Evolutionary conservation across 805 yeast species (phyloP).

Genomic region (Candida endomychidarum): DNA sequence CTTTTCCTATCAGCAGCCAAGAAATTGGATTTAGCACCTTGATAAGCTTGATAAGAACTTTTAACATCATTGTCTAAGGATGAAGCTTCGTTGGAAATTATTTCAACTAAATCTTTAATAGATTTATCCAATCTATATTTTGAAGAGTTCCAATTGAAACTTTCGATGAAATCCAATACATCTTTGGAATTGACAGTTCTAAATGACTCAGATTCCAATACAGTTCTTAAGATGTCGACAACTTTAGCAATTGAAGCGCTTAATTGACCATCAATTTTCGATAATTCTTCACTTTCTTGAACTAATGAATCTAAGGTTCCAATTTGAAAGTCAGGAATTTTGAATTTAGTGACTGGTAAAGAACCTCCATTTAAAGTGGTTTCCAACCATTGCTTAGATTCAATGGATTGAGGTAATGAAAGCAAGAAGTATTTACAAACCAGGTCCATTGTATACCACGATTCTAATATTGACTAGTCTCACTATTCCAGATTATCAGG

Average conservation of each 20-base stretch:
- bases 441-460: conserved; percentile 25
- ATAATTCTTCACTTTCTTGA: conserved; percentile 84
- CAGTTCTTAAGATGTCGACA: conserved; percentile 63
- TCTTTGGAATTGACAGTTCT: conserved; percentile 43
- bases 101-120: conserved; percentile 67
- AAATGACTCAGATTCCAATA: conserved; percentile 26
- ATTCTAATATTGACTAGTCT: neutral
- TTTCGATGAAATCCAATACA: conserved; percentile 65
- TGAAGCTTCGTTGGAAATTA: conserved; percentile 73
- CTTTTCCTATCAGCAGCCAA: conserved; percentile 89
- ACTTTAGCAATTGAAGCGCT: conserved; percentile 67
- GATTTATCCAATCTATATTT: conserved; percentile 85
- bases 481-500: conserved; percentile 1
- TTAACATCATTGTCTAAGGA: conserved; percentile 85
- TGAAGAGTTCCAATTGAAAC: conserved; percentile 84
- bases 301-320: conserved; percentile 93
- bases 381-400: conserved; percentile 55
- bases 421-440: conserved; percentile 51
- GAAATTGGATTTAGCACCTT: conserved; percentile 77
- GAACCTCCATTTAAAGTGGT: conserved; percentile 55
- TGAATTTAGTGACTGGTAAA: conserved; percentile 54
- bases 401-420: conserved; percentile 56
- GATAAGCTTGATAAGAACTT: conserved; percentile 70
- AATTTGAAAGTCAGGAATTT: conserved; percentile 83
- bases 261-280: conserved; percentile 79